phyloP scores from a whole-genome alignment of 176 grass and related monocot genomes.

The Bolboschoenus planiculmis region DNA sequence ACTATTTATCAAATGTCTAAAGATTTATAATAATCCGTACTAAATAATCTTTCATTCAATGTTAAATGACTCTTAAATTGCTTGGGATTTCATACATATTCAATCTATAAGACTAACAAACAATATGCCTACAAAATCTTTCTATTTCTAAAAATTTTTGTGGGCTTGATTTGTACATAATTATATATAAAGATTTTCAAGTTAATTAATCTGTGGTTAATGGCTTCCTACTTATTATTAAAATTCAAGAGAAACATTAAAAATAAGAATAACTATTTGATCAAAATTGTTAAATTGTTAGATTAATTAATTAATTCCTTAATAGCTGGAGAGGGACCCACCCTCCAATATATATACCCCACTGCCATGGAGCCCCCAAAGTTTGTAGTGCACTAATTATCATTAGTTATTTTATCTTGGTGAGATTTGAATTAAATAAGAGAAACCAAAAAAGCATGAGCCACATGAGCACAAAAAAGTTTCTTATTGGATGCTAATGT shows the following conservation, averaged over 20 bases:
- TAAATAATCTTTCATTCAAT: background rate
- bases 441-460: background rate
- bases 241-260: too few species aligned
- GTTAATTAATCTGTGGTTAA: too few species aligned
- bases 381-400: background rate
- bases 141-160: background rate
- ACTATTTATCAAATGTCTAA: background rate
- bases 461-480: background rate
- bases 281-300: background rate
- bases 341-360: background rate
- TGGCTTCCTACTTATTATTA: too few species aligned
- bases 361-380: background rate
- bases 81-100: background rate
- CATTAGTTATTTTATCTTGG: background rate
- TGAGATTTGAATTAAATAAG: background rate
- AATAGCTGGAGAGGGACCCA: background rate
- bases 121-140: background rate
- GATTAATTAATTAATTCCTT: background rate
- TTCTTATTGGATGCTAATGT: conserved; percentile 27
- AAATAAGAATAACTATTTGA: background rate
- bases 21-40: background rate
- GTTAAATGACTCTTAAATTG: background rate
- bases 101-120: background rate
- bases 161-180: background rate
- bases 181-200: too few species aligned